Percentiles rank a stretch among this genome's conserved stretches.
Conservation (phyloP, 345 rosid genomes). For the Sapria himalayana region DNA sequence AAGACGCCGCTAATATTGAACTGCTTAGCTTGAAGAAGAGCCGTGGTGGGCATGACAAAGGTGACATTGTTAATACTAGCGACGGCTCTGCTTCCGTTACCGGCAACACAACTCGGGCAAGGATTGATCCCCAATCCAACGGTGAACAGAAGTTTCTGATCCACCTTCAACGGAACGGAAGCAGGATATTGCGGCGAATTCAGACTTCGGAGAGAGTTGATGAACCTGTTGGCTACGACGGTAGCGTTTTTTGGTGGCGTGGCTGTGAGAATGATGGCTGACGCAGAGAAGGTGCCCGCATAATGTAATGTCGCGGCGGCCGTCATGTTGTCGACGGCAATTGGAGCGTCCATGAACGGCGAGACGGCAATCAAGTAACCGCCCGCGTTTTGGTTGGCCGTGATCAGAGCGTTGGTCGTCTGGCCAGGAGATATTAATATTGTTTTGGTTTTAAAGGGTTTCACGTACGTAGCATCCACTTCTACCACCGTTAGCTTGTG, state of each 20-base stretch:
- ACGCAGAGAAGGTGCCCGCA: slow-evolving; percentile 39
- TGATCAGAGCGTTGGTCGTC: slow-evolving; percentile 56
- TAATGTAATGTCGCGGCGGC: slow-evolving; percentile 78
- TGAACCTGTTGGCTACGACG: slow-evolving; percentile 31
- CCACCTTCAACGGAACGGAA: slow-evolving; percentile 39
- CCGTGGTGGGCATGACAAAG: slow-evolving; percentile 57
- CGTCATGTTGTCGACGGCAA: slow-evolving; percentile 60
- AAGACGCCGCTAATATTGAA: slow-evolving; percentile 63
- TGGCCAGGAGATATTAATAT: slow-evolving; percentile 68
- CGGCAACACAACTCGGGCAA: slow-evolving; percentile 61
- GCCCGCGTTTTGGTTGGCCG: slow-evolving; percentile 32
- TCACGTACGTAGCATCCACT: slow-evolving; percentile 72
- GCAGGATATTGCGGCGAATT: slow-evolving; percentile 72
- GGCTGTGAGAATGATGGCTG: slow-evolving; percentile 27
- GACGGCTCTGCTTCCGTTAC: slow-evolving; percentile 55
- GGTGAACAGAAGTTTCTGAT: slow-evolving; percentile 59
- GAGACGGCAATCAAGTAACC: slow-evolving; percentile 56
- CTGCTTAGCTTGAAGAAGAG: slow-evolving; percentile 68
- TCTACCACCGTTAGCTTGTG: slow-evolving; percentile 71
- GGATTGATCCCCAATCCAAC: slow-evolving; percentile 62
- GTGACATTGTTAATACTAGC: slow-evolving; percentile 69
- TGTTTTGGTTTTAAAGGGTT: slow-evolving; percentile 53
- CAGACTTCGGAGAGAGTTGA: slow-evolving; percentile 39
- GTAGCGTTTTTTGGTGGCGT: slow-evolving; percentile 81
- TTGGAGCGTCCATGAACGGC: slow-evolving; percentile 80